Conservation (phyloP, 148 eudicot genomes). For the Simmondsia chinensis region DNA sequence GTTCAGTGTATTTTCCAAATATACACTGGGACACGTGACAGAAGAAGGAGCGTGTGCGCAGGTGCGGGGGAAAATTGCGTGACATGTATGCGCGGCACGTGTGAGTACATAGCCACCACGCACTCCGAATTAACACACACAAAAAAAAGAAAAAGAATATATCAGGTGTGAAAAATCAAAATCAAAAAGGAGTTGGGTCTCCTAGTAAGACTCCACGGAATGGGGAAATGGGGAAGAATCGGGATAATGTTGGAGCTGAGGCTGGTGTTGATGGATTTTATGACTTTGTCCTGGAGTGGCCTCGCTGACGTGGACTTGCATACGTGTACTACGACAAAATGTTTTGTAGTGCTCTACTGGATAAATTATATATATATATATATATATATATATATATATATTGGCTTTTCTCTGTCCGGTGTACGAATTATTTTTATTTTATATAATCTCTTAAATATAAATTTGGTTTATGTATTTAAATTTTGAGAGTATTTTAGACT, state of each 20-base stretch:
- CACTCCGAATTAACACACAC: slow-evolving; percentile 10
- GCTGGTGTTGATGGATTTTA: neutral
- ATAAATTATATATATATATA: too few species aligned
- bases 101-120: slow-evolving; percentile 21
- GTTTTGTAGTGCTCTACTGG: too few species aligned
- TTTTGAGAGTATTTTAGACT: too few species aligned
- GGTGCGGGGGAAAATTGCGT: slow-evolving; percentile 18
- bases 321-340: too few species aligned
- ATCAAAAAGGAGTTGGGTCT: neutral
- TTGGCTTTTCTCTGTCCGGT: too few species aligned
- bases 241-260: neutral
- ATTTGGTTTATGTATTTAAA: too few species aligned
- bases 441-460: too few species aligned
- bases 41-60: slow-evolving; percentile 15
- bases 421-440: too few species aligned
- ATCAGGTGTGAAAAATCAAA: neutral
- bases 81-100: slow-evolving; percentile 26
- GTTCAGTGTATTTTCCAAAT: too few species aligned
- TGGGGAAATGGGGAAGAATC: slow-evolving; percentile 1
- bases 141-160: neutral
- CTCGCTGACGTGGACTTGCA: too few species aligned
- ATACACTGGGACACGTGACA: slow-evolving; percentile 43
- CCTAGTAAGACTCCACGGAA: slow-evolving; percentile 18
- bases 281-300: too few species aligned
- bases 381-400: too few species aligned